A percentile compares a stretch with the other conserved stretches of the same genome.
Evolutionary conservation across 805 yeast genomes (phyloP).

Genomic region (Zygotorulaspora chibaensis): DNA sequence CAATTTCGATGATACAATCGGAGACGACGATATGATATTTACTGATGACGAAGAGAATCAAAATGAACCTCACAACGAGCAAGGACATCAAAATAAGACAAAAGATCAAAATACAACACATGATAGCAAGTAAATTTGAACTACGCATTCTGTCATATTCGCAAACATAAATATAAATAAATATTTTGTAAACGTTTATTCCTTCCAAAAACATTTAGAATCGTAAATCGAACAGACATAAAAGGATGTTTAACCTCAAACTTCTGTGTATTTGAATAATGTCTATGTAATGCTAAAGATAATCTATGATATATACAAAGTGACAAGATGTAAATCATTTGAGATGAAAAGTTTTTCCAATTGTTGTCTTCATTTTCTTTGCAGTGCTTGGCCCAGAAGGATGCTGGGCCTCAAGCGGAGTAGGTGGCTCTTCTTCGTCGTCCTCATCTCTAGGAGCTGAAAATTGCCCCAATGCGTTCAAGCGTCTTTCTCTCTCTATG

Average conservation of each 20-base stretch:
- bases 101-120: neutral
- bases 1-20: conserved; percentile 35
- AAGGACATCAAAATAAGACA: neutral
- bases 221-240: neutral
- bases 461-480: conserved; percentile 51
- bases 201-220: neutral
- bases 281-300: neutral
- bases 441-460: conserved; percentile 40
- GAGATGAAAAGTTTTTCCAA: conserved; percentile 16
- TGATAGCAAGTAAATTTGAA: too few relatives aligned
- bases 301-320: neutral
- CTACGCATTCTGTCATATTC: neutral
- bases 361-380: conserved; percentile 15
- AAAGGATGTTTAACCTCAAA: neutral
- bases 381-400: conserved; percentile 8
- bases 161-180: neutral
- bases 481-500: conserved; percentile 60
- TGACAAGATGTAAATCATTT: neutral
- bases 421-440: conserved; percentile 45
- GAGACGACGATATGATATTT: conserved; percentile 30
- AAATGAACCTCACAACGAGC: neutral
- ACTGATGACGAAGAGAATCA: conserved; percentile 28
- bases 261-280: neutral
- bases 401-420: conserved; percentile 7
- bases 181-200: neutral